Evolutionary conservation across 164 flowering plant species (phyloP).

Genomic region (Stephania yunnanensis): DNA sequence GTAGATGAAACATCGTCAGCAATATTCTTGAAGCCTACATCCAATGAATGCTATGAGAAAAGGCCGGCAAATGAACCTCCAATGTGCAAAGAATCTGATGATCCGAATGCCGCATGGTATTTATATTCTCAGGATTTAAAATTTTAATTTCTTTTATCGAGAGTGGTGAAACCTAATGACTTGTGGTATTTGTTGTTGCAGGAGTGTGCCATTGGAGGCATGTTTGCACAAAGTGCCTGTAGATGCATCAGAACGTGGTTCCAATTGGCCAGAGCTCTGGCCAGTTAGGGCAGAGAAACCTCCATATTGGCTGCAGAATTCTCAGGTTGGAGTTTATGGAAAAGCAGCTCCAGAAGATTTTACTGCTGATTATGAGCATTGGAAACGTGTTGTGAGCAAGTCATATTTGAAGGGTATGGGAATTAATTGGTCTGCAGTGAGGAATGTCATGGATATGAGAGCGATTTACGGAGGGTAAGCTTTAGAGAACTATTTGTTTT

Average conservation of each 20-base stretch:
- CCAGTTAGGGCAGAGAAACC: slow-evolving; percentile 57
- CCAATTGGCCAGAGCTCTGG: slow-evolving; percentile 92
- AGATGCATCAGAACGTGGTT: slow-evolving; percentile 52
- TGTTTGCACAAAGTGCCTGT: slow-evolving; percentile 80
- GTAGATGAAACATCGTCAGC: slow-evolving; percentile 59
- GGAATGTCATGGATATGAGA: slow-evolving; percentile 99
- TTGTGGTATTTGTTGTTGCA: slow-evolving; percentile 11
- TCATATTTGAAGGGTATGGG: slow-evolving; percentile 76
- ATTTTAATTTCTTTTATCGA: background rate
- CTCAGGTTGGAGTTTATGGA: slow-evolving; percentile 89
- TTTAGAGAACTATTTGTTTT: slow-evolving; percentile 1
- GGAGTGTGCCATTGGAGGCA: slow-evolving; percentile 83
- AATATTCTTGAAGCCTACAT: slow-evolving; percentile 55
- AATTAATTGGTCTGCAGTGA: slow-evolving; percentile 70
- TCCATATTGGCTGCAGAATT: slow-evolving; percentile 74
- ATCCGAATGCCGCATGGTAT: slow-evolving; percentile 81
- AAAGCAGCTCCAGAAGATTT: slow-evolving; percentile 90
- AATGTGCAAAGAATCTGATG: slow-evolving; percentile 61
- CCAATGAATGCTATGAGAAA: slow-evolving; percentile 57
- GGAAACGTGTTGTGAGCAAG: slow-evolving; percentile 81
- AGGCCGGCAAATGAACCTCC: slow-evolving; percentile 57
- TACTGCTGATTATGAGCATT: slow-evolving; percentile 65
- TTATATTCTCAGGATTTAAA: background rate
- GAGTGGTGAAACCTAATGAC: background rate
- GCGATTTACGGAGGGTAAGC: slow-evolving; percentile 97